Evolutionary conservation across 164 flowering plant species (phyloP).

Genomic region (Dillenia suffruticosa): DNA sequence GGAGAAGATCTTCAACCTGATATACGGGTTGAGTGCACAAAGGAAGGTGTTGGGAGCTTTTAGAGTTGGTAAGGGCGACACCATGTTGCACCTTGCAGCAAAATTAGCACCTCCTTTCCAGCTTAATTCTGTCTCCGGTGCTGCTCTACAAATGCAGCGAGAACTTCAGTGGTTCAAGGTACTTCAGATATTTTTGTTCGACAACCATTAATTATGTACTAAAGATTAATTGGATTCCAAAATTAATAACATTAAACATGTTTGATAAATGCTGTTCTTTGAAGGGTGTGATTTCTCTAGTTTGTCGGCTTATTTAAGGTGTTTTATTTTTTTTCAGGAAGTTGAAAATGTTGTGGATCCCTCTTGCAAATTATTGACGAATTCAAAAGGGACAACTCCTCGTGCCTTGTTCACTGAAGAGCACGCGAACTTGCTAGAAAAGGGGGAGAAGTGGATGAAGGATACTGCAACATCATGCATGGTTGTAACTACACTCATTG

Average conservation of each 20-base stretch:
- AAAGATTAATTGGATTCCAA: neutral
- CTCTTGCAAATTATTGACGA: neutral
- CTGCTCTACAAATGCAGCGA: conserved; percentile 14
- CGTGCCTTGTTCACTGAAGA: conserved; percentile 1
- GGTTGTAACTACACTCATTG: conserved; percentile 8
- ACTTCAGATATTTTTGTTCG: neutral
- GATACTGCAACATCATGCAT: conserved; percentile 7
- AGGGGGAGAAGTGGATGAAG: conserved; percentile 10
- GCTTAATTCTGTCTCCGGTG: conserved; percentile 1
- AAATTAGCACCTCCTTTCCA: conserved; percentile 2
- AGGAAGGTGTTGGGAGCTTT: neutral
- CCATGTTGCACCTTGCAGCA: conserved; percentile 7
- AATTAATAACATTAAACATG: too few species aligned
- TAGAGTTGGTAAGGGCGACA: neutral
- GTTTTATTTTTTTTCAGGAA: neutral
- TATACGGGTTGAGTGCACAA: neutral
- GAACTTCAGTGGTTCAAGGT: conserved; percentile 5
- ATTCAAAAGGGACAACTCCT: neutral
- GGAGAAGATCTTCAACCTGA: conserved; percentile 5
- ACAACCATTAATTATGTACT: neutral
- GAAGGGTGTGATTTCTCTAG: too few species aligned
- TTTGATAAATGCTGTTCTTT: neutral
- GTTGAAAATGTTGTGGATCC: conserved; percentile 9
- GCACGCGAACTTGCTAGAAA: conserved; percentile 4
- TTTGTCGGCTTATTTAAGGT: too few species aligned